Percentiles rank a stretch among this genome's conserved stretches.
phyloP scores from a whole-genome alignment of 192 early-diverging fungal genomes.

The Coemansia sp. region DNA sequence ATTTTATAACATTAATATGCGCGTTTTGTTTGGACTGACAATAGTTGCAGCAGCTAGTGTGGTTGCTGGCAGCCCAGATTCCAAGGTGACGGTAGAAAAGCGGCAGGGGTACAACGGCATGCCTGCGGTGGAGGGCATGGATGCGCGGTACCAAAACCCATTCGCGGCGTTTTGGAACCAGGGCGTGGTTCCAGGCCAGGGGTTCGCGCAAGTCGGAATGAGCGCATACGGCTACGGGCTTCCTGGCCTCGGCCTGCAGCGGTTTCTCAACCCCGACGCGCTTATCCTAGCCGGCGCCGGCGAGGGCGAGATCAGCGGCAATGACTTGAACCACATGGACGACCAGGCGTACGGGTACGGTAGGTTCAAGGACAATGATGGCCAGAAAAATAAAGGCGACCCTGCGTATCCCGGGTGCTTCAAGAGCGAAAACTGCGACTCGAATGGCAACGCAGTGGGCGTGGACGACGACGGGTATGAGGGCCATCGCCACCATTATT shows the following conservation, averaged over 20 bases:
- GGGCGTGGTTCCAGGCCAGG: constrained; percentile 44
- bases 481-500: not conserved
- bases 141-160: constrained; percentile 7
- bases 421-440: constrained; percentile 20
- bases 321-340: constrained; percentile 37
- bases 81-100: not conserved
- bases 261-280: constrained; percentile 27
- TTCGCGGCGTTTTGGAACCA: constrained; percentile 45
- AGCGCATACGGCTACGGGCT: constrained; percentile 47
- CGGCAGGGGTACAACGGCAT: not conserved
- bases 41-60: not conserved
- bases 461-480: not conserved
- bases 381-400: constrained; percentile 4
- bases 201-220: constrained; percentile 48
- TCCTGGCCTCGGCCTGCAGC: constrained; percentile 29
- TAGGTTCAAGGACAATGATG: constrained; percentile 8
- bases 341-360: constrained; percentile 20
- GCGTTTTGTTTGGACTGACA: no score
- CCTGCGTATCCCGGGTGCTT: constrained; percentile 41
- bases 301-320: constrained; percentile 31
- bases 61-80: not conserved
- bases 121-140: not conserved
- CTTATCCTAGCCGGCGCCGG: constrained; percentile 36
- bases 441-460: not conserved
- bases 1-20: no score